Evolutionary conservation across 345 rosid species (phyloP).

Genomic region (Carallia brachiata): DNA sequence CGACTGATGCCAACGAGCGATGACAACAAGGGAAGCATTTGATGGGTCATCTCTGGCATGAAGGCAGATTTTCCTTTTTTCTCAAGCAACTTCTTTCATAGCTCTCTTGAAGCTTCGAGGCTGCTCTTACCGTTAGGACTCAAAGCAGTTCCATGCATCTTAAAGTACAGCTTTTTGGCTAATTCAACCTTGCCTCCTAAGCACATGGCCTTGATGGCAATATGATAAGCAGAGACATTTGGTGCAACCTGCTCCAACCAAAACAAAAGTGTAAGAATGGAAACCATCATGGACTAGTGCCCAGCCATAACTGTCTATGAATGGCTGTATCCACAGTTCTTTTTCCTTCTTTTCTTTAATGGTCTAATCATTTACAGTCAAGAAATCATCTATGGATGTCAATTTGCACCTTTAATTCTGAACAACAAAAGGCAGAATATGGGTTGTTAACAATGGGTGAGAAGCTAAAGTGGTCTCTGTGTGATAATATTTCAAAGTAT

Average conservation of each 20-base stretch:
- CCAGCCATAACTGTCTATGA: background rate
- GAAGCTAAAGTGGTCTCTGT: background rate
- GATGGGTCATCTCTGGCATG: too few species aligned
- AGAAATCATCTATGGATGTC: too few species aligned
- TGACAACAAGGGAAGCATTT: too few species aligned
- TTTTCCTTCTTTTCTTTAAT: too few species aligned
- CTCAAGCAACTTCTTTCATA: too few species aligned
- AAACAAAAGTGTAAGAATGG: slow-evolving; percentile 11
- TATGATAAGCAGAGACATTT: slow-evolving; percentile 55
- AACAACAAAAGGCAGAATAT: too few species aligned
- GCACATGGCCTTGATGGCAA: slow-evolving; percentile 76
- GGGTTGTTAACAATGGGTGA: background rate
- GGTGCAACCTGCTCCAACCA: slow-evolving; percentile 48
- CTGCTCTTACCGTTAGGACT: slow-evolving; percentile 74
- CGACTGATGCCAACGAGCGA: too few species aligned
- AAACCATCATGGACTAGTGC: background rate
- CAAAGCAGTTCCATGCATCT: slow-evolving; percentile 56
- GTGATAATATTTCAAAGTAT: background rate
- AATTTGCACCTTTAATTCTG: too few species aligned
- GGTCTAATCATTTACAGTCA: too few species aligned
- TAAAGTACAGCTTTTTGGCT: slow-evolving; percentile 56
- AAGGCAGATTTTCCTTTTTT: too few species aligned
- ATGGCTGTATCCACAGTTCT: background rate
- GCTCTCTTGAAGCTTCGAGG: slow-evolving; percentile 64
- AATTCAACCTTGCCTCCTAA: slow-evolving; percentile 52